Conservation (phyloP, 495 filamentous ascomycete species). For the Penicillium mononematosum region DNA sequence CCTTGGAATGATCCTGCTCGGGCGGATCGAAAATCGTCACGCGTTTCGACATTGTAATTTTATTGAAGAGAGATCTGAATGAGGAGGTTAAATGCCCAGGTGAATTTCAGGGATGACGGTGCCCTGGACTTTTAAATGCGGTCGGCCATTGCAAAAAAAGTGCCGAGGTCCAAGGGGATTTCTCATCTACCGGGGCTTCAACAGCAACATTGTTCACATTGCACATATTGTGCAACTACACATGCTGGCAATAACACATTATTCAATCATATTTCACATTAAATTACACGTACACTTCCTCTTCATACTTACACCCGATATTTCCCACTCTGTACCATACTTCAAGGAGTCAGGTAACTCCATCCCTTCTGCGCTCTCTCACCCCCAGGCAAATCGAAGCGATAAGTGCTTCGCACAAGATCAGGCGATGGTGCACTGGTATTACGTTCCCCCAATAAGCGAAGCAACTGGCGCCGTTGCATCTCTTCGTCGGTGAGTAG, state of each 20-base stretch:
- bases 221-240: background rate
- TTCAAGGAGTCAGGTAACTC: background rate
- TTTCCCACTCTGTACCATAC: background rate
- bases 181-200: background rate
- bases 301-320: background rate
- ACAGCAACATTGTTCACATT: background rate
- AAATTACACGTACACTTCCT: background rate
- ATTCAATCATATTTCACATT: background rate
- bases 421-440: constrained; percentile 20
- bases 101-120: constrained; percentile 12
- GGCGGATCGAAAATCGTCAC: constrained; percentile 78
- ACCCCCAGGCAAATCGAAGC: constrained; percentile 28
- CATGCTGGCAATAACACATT: background rate
- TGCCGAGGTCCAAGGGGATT: constrained; percentile 24
- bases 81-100: background rate
- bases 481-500: constrained; percentile 39
- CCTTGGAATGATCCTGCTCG: constrained; percentile 65
- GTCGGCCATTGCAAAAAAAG: constrained; percentile 1
- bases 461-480: constrained; percentile 39
- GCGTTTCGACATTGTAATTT: constrained; percentile 32
- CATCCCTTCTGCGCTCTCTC: constrained; percentile 11
- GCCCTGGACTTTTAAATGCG: constrained; percentile 17
- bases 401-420: constrained; percentile 35
- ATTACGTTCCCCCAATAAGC: constrained; percentile 29
- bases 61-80: background rate